Conservation (phyloP, 192 early-diverging fungal genomes). For the Kickxella alabastrina region DNA sequence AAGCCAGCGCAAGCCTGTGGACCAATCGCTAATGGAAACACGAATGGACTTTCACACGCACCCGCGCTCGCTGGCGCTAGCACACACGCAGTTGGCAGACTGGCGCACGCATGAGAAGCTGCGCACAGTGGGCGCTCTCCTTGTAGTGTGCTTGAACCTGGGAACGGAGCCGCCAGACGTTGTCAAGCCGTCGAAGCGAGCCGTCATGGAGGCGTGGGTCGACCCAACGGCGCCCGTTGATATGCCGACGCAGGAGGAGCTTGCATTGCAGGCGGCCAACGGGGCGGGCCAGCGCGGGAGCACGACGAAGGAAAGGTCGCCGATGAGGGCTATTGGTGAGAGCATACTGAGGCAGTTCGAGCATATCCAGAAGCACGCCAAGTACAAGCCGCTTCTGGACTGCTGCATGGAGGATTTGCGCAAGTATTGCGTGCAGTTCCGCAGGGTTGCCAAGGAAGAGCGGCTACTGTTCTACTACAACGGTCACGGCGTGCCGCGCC, state of each 20-base stretch:
- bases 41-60: constrained; percentile 49
- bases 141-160: constrained; percentile 92
- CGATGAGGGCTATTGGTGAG: constrained; percentile 65
- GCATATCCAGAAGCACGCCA: constrained; percentile 76
- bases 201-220: constrained; percentile 93
- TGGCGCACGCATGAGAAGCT: constrained; percentile 67
- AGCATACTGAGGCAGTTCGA: constrained; percentile 93
- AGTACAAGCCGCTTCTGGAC: constrained; percentile 81
- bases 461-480: constrained; percentile 97
- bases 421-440: constrained; percentile 76
- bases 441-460: constrained; percentile 86
- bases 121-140: constrained; percentile 81
- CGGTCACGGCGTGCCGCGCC: constrained; percentile 95
- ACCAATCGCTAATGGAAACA: constrained; percentile 31
- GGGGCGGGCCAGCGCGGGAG: constrained; percentile 10
- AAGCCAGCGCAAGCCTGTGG: constrained; percentile 8
- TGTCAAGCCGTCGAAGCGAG: constrained; percentile 80
- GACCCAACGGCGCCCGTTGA: constrained; percentile 72
- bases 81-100: constrained; percentile 50
- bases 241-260: constrained; percentile 56
- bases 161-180: constrained; percentile 94
- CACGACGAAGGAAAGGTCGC: constrained; percentile 16
- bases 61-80: constrained; percentile 40
- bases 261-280: constrained; percentile 66
- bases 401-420: constrained; percentile 91